Conservation (phyloP, 192 early-diverging fungal species). For the Neocallimastix lanati region DNA sequence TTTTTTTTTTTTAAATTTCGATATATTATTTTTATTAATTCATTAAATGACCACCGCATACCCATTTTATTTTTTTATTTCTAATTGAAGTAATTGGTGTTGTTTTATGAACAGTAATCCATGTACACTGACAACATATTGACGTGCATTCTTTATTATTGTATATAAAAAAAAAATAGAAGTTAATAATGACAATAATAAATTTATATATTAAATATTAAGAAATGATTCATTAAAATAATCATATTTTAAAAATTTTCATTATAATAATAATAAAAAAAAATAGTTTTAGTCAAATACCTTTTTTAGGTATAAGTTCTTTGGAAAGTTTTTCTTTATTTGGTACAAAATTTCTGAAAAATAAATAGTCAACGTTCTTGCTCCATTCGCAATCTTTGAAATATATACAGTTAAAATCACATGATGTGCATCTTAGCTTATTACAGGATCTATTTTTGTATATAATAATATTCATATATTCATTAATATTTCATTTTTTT, state of each 20-base stretch:
- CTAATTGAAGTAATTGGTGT: not conserved
- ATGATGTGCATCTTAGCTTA: not conserved
- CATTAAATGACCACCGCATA: not conserved
- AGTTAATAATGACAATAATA: too few relatives aligned
- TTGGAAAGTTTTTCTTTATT: not conserved
- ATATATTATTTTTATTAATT: too few relatives aligned
- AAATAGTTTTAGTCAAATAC: too few relatives aligned
- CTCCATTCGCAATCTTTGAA: conserved; percentile 4
- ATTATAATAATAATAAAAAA: too few relatives aligned
- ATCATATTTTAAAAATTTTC: too few relatives aligned
- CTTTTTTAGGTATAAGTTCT: conserved; percentile 1
- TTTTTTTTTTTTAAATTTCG: too few relatives aligned
- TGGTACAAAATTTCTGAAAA: conserved; percentile 13
- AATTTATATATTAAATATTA: too few relatives aligned
- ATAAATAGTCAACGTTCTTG: conserved; percentile 9
- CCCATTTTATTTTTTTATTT: not conserved
- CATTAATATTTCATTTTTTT: too few relatives aligned
- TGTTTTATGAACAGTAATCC: not conserved
- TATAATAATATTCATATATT: too few relatives aligned
- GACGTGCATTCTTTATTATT: not conserved
- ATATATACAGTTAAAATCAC: not conserved
- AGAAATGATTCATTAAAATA: too few relatives aligned
- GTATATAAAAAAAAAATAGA: too few relatives aligned
- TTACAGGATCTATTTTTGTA: not conserved
- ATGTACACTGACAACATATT: not conserved